Evolutionary conservation across 2,329 filamentous ascomycete genomes (phyloP).

Genomic region (Phyllosticta citribraziliensis): DNA sequence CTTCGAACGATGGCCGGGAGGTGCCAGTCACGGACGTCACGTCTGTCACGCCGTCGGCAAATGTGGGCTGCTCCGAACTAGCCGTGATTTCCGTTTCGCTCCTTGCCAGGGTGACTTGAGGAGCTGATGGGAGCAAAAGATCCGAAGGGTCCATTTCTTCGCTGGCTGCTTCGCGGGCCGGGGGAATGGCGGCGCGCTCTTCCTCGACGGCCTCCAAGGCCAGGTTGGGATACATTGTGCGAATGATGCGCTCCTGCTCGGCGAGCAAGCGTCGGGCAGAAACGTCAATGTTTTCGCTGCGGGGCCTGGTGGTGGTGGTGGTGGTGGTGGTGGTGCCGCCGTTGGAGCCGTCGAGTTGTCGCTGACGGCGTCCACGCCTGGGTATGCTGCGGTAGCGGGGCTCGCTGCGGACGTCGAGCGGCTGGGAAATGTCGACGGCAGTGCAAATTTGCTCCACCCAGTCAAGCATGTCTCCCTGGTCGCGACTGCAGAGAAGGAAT

Average conservation of each 20-base stretch:
- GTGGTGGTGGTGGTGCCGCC: not conserved
- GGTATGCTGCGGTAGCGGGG: conserved; percentile 38
- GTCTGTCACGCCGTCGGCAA: not conserved
- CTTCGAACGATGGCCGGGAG: not conserved
- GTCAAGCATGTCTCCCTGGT: conserved; percentile 54
- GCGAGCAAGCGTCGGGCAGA: conserved; percentile 32
- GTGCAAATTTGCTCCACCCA: conserved; percentile 61
- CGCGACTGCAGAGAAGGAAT: conserved; percentile 57
- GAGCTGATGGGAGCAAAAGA: not conserved
- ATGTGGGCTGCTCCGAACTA: not conserved
- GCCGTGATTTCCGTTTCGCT: not conserved
- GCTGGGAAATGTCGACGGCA: conserved; percentile 56
- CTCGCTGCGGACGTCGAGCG: conserved; percentile 49
- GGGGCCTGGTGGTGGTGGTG: not conserved
- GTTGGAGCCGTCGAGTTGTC: conserved; percentile 22
- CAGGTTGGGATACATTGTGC: conserved; percentile 37
- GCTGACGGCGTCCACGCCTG: conserved; percentile 30
- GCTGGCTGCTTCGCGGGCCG: conserved; percentile 20
- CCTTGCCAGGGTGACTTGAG: not conserved
- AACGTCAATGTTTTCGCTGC: conserved; percentile 22
- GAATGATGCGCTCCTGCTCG: conserved; percentile 40
- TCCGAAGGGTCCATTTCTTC: conserved; percentile 31
- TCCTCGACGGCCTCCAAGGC: conserved; percentile 15
- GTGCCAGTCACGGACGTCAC: not conserved
- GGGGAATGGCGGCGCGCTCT: conserved; percentile 11